Evolutionary conservation across 352 stramenopile genomes (phyloP).

Genomic region (Globisporangium echinulatum): DNA sequence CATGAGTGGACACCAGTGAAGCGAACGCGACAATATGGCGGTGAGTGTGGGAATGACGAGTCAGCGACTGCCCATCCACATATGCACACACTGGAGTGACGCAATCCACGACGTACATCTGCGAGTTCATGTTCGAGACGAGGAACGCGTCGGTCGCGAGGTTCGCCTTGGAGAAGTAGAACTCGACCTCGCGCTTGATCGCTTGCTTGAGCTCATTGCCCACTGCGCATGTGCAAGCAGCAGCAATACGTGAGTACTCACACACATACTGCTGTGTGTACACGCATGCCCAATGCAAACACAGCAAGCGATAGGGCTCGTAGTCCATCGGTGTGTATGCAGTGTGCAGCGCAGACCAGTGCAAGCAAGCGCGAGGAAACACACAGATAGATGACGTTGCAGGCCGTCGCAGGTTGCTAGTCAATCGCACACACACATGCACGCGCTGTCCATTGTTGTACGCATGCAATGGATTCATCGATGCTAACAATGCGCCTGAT

Average conservation of each 20-base stretch:
- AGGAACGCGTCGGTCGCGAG: slow-evolving; percentile 83
- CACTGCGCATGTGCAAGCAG: slow-evolving; percentile 16
- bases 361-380: too few relatives aligned
- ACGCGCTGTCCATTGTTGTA: neutral
- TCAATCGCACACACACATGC: neutral
- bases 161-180: slow-evolving; percentile 89
- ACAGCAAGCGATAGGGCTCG: too few relatives aligned
- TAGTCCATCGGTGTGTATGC: too few relatives aligned
- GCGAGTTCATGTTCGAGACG: slow-evolving; percentile 87
- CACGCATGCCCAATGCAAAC: too few relatives aligned
- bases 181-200: slow-evolving; percentile 86
- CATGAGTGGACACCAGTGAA: too few relatives aligned
- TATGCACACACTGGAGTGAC: too few relatives aligned
- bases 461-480: neutral
- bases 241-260: too few relatives aligned
- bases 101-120: slow-evolving; percentile 46
- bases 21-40: neutral
- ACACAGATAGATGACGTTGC: neutral
- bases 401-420: neutral
- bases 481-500: too few relatives aligned
- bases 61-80: too few relatives aligned
- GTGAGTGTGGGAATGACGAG: neutral
- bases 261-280: too few relatives aligned
- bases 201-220: slow-evolving; percentile 68
- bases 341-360: too few relatives aligned